Evolutionary conservation across 2,329 filamentous ascomycete species (phyloP).

Genomic region (Phialophora macrospora): DNA sequence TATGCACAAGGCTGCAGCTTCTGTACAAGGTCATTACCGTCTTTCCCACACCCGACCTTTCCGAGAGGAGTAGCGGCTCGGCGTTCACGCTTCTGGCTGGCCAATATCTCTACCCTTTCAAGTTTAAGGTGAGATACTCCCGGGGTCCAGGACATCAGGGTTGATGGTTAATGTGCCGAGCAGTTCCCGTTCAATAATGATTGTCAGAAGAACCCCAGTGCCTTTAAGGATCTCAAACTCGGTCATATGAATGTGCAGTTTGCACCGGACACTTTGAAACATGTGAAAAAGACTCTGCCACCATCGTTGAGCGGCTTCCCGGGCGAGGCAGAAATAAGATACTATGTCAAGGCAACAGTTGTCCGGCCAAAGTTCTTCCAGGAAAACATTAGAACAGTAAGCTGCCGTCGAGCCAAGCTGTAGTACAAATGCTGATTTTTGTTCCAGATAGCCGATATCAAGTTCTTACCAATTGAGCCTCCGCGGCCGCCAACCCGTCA

Average conservation of each 20-base stretch:
- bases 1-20: conserved; percentile 43
- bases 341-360: conserved; percentile 95
- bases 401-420: conserved; percentile 16
- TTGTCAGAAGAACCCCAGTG: conserved; percentile 51
- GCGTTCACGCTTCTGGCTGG: conserved; percentile 54
- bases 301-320: conserved; percentile 88
- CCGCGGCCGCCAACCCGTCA: conserved; percentile 70
- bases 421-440: conserved; percentile 13
- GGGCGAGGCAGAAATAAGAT: conserved; percentile 84
- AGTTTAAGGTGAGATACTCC: conserved; percentile 51
- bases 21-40: conserved; percentile 55
- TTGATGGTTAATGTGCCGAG: conserved; percentile 14
- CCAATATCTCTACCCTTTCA: conserved; percentile 55
- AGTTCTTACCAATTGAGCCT: conserved; percentile 90
- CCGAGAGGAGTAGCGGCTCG: conserved; percentile 43
- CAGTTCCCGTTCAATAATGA: conserved; percentile 58
- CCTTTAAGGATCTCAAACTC: conserved; percentile 54
- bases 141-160: not conserved
- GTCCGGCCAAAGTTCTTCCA: conserved; percentile 87
- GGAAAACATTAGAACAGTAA: conserved; percentile 74
- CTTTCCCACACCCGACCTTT: conserved; percentile 52
- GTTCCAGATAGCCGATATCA: conserved; percentile 57
- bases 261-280: conserved; percentile 55
- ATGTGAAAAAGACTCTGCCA: conserved; percentile 84
- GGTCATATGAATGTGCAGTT: conserved; percentile 53